phyloP scores from a whole-genome alignment of 495 filamentous ascomycete species.

The Talaromyces wortmannii region DNA sequence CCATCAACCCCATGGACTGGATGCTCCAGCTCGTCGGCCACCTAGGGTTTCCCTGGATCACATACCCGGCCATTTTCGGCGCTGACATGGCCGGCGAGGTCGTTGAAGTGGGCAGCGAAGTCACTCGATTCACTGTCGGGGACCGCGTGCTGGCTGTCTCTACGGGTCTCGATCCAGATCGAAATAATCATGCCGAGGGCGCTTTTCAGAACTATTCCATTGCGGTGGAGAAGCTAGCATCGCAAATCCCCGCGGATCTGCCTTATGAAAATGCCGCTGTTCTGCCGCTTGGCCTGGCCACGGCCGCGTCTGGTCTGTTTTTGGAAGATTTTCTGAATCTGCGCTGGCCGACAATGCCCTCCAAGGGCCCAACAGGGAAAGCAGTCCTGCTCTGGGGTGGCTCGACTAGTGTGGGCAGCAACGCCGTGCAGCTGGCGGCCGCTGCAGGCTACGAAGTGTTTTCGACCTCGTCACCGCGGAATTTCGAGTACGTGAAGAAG shows the following conservation, averaged over 20 bases:
- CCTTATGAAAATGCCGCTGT: slow-evolving; percentile 30
- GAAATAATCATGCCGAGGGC: slow-evolving; percentile 24
- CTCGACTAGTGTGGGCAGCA: slow-evolving; percentile 33
- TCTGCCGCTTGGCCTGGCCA: slow-evolving; percentile 28
- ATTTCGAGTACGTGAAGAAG: slow-evolving; percentile 34
- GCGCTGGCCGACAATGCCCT: slow-evolving; percentile 1
- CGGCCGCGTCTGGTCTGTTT: slow-evolving; percentile 17
- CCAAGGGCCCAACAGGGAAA: slow-evolving; percentile 5
- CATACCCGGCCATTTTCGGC: slow-evolving; percentile 22
- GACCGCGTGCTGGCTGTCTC: slow-evolving; percentile 37
- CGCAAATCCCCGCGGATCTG: slow-evolving; percentile 24
- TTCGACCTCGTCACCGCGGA: slow-evolving; percentile 33
- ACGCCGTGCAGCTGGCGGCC: slow-evolving; percentile 33
- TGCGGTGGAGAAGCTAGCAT: slow-evolving; percentile 11
- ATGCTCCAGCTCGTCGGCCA: slow-evolving; percentile 12
- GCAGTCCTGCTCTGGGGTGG: slow-evolving; percentile 41
- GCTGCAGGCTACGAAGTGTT: slow-evolving; percentile 36
- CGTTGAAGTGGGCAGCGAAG: slow-evolving; percentile 23
- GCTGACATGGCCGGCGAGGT: slow-evolving; percentile 36
- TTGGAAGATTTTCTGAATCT: background rate
- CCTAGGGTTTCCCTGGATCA: slow-evolving; percentile 5
- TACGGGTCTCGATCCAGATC: slow-evolving; percentile 2
- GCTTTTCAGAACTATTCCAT: slow-evolving; percentile 31
- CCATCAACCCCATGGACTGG: slow-evolving; percentile 36
- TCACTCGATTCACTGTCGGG: slow-evolving; percentile 25